Percentiles rank a stretch among this genome's conserved stretches.
phyloP scores from a whole-genome alignment of 805 yeast genomes.

The Isabelozyma gotoi region DNA sequence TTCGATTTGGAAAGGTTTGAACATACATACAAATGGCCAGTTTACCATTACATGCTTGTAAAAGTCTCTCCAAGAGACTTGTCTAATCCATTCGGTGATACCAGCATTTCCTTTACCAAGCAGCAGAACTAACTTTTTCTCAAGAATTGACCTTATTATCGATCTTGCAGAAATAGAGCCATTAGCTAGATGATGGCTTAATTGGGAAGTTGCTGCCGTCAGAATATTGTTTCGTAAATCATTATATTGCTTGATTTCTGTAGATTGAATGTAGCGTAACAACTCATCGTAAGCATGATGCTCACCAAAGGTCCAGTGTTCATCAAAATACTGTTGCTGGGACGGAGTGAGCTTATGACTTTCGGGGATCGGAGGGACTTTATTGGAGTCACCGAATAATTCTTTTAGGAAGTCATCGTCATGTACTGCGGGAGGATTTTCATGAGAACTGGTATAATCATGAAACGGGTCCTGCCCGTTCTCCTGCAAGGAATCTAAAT shows the following conservation, averaged over 20 bases:
- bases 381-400: constrained; percentile 1
- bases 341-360: constrained; percentile 3
- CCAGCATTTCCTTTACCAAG: constrained; percentile 30
- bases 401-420: background rate
- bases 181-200: constrained; percentile 46
- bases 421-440: background rate
- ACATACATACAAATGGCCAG: constrained; percentile 55
- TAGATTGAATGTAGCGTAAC: constrained; percentile 16
- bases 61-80: constrained; percentile 60
- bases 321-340: constrained; percentile 17
- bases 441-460: background rate
- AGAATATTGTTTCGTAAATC: constrained; percentile 29
- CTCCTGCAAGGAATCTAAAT: constrained; percentile 15
- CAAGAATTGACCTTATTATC: constrained; percentile 30
- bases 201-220: constrained; percentile 33
- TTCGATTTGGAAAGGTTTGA: constrained; percentile 46
- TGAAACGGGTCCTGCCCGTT: constrained; percentile 6
- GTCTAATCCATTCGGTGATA: constrained; percentile 47
- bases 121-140: constrained; percentile 19
- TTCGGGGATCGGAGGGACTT: constrained; percentile 3
- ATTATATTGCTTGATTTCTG: constrained; percentile 28
- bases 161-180: constrained; percentile 48
- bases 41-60: constrained; percentile 48
- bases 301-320: constrained; percentile 32
- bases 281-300: constrained; percentile 27